phyloP scores from a whole-genome alignment of 2,329 filamentous ascomycete species.

The Zasmidium angulare region DNA sequence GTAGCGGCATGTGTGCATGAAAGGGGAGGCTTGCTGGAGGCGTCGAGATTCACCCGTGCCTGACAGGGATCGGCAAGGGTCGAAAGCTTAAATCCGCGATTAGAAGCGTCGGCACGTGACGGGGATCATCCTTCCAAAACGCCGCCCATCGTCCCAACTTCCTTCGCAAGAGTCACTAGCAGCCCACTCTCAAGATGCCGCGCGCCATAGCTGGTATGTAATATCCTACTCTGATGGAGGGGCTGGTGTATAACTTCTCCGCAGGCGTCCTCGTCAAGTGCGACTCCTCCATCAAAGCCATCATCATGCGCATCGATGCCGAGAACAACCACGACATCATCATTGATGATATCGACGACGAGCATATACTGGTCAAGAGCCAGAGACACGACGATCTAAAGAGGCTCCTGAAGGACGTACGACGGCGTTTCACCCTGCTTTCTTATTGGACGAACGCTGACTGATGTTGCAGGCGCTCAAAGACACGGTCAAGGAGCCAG shows the following conservation, averaged over 20 bases:
- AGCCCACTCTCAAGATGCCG: conserved; percentile 21
- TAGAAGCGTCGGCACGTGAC: neutral
- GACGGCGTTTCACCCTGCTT: conserved; percentile 7
- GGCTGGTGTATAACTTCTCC: neutral
- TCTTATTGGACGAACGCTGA: neutral
- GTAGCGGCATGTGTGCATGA: neutral
- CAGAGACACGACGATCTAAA: conserved; percentile 70
- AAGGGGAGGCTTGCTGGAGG: neutral
- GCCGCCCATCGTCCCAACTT: neutral
- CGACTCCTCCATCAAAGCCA: conserved; percentile 84
- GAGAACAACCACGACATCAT: conserved; percentile 68
- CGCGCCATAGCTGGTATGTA: conserved; percentile 25
- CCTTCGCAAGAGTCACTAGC: neutral
- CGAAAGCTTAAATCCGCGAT: neutral
- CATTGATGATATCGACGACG: conserved; percentile 77
- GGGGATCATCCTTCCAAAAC: neutral
- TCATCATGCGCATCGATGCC: conserved; percentile 74
- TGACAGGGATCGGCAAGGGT: neutral
- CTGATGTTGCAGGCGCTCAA: conserved; percentile 31
- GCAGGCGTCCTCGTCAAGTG: conserved; percentile 73
- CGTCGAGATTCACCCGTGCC: neutral
- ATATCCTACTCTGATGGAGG: neutral
- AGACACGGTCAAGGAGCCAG: conserved; percentile 39
- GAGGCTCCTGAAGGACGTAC: conserved; percentile 65
- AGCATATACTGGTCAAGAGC: conserved; percentile 72